Conservation (phyloP, 2,329 filamentous ascomycete genomes). For the Ophiosphaerella narmari region DNA sequence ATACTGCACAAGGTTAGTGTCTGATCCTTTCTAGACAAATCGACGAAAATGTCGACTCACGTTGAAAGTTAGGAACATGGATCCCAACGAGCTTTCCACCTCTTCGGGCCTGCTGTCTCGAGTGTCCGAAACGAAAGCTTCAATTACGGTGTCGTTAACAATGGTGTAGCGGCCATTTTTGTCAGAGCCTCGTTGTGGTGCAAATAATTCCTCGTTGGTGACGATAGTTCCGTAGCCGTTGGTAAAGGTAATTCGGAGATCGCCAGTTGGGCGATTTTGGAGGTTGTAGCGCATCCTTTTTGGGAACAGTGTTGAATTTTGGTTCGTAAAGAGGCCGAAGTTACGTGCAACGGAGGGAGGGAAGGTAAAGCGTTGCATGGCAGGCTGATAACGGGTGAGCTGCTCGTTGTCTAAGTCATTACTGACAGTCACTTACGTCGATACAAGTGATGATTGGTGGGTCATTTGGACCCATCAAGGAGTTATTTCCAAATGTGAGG, state of each 20-base stretch:
- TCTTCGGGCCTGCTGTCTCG: conserved; percentile 3
- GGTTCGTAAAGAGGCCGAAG: neutral
- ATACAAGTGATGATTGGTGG: conserved; percentile 6
- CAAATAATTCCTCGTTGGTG: conserved; percentile 11
- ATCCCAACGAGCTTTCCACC: conserved; percentile 6
- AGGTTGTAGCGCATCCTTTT: conserved; percentile 7
- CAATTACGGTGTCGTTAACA: conserved; percentile 10
- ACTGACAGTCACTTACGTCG: neutral
- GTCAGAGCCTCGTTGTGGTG: conserved; percentile 12
- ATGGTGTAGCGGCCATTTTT: conserved; percentile 12
- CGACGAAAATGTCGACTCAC: no score
- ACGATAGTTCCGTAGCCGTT: conserved; percentile 10
- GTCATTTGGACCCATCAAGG: conserved; percentile 1
- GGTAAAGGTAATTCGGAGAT: conserved; percentile 6
- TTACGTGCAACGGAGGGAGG: conserved; percentile 4
- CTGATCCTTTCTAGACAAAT: no score
- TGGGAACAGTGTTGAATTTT: conserved; percentile 7
- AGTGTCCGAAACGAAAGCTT: conserved; percentile 10
- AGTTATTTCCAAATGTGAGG: conserved; percentile 2
- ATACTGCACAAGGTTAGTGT: neutral
- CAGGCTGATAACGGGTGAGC: neutral
- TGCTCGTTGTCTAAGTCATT: no score
- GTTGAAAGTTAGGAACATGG: conserved; percentile 14
- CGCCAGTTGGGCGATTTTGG: conserved; percentile 3
- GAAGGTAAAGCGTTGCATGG: conserved; percentile 9